Conservation (phyloP, 2,329 filamentous ascomycete species). For the Calonectria naviculata region DNA sequence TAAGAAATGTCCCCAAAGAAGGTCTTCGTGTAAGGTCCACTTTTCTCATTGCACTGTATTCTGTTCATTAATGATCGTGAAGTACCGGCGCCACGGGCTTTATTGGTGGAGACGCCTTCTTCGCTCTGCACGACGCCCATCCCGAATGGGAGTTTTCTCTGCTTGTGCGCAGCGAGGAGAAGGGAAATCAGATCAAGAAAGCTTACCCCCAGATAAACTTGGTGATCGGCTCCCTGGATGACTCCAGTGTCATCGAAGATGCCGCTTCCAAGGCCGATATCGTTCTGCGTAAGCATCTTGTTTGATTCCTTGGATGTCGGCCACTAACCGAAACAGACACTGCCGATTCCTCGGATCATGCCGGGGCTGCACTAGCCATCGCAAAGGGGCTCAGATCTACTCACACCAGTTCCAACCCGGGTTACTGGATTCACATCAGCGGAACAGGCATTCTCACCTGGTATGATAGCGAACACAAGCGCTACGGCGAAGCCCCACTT, state of each 20-base stretch:
- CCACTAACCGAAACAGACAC: constrained; percentile 39
- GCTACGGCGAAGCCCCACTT: constrained; percentile 53
- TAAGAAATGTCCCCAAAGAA: neutral
- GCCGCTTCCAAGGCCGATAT: constrained; percentile 48
- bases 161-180: constrained; percentile 53
- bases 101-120: constrained; percentile 11
- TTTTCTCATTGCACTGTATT: neutral
- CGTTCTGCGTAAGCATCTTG: constrained; percentile 44
- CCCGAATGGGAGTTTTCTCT: constrained; percentile 54
- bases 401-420: constrained; percentile 56
- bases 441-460: constrained; percentile 67
- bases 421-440: constrained; percentile 63
- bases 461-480: constrained; percentile 55
- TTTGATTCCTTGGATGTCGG: neutral
- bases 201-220: constrained; percentile 40
- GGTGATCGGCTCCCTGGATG: constrained; percentile 47
- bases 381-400: constrained; percentile 53
- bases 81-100: constrained; percentile 12
- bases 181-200: constrained; percentile 45
- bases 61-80: neutral
- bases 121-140: constrained; percentile 33
- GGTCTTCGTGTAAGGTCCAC: constrained; percentile 4
- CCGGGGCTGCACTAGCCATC: constrained; percentile 56
- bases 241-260: constrained; percentile 41
- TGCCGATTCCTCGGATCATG: constrained; percentile 60